Base-by-base conservation (phyloP, 768 basidiomycete genomes). In the Boletellus ananiceps region DNA sequence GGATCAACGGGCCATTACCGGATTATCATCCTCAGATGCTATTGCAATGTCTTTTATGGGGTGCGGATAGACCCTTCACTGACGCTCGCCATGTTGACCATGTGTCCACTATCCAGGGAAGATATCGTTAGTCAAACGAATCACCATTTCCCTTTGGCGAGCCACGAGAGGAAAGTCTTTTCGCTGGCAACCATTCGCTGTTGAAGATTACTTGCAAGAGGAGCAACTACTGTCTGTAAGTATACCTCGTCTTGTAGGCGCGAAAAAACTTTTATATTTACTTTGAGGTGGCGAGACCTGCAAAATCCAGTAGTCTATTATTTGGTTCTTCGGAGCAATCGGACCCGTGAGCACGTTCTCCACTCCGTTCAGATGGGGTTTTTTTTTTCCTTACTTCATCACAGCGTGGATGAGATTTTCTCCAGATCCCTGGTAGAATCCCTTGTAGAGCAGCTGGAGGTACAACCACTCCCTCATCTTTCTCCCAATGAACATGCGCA, bases 21-120 rank as follows among this genome's bases (percentile, higher is more conserved):
- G 90, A 96, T 66, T 93, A 90, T 65, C 92, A 97, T 69, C 94
- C 95, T 4, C 91, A 94, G 61, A 86, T 95, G 78, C 65, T 98
- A 15, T 69, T 93, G 12, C 94, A 97, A 61, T 95, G 92, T 62
- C 72, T 97, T 47, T 70, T 96, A 8, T 95, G 93, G 93, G 86
- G 94, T 94, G 57, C 49, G 46, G 5, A 40, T 19, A 81, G 63
- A 41, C 18, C 13, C 27, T 32, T 40, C 39, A 33, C 23, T 37
- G 34, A 32, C 37, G 32, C 34, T 51, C 8, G 8, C 12, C 11
- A 8, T 3, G 12, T 39, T 29, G n/a, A 45, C 51, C 25, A 36
- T 46, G 47, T 34, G 58, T 40, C 32, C 32, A 14, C 42, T 46
- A 12, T 40, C 7, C 62, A 94, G 93, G 84, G 34, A 95, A 95